Base-by-base conservation (phyloP, 768 basidiomycete species). In the Postia placenta region DNA sequence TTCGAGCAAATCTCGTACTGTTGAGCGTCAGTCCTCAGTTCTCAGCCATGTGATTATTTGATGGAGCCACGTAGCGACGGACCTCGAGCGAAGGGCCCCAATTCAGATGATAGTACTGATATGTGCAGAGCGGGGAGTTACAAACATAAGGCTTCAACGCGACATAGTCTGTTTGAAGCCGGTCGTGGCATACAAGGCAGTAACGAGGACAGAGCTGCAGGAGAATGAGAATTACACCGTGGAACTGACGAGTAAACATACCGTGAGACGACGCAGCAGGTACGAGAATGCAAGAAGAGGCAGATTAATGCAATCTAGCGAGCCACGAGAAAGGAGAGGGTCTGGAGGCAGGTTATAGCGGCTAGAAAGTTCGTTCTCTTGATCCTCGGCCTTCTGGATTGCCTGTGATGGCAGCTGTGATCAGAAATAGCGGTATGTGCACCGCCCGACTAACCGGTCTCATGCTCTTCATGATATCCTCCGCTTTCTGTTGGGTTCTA, bases 91-190 rank as follows among this genome's bases (percentile, higher is more conserved):
- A 83, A 4, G 81, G 78, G 0, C 83, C 85, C 23, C 79, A 71
- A 48, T 81, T 83, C 42, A 83, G 66, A 3, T 73, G 67, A 59
- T 84, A 85, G 56, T 83, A 85, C 56, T 84, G 85, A 60, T 82
- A 88, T 5, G 76, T 67, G 63, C 86, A 88, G 4, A 88, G 71
- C 47, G 75, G 74, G 4, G 72, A 73, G 47, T 76, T 72, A 60
- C 85, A 88, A 20, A 88, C 83, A 58, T 85, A 87, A 1, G 86
- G 86, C 60, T 85, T 84, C 51, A 87, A 73, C 1, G 80, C 76
- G 52, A 80, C 78, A 50, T 74, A 78, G 35, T 75, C 70, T 9
- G 66, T 69, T 9, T 69, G 56, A 25, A 83, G 68, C 52, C 72
- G 74, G 55, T 76, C 76, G 57, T 85, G 84, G 64, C 86, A 87